Conservation (phyloP, 1,284 basidiomycete species). For the Xerocomus cyaneibrunnescens region DNA sequence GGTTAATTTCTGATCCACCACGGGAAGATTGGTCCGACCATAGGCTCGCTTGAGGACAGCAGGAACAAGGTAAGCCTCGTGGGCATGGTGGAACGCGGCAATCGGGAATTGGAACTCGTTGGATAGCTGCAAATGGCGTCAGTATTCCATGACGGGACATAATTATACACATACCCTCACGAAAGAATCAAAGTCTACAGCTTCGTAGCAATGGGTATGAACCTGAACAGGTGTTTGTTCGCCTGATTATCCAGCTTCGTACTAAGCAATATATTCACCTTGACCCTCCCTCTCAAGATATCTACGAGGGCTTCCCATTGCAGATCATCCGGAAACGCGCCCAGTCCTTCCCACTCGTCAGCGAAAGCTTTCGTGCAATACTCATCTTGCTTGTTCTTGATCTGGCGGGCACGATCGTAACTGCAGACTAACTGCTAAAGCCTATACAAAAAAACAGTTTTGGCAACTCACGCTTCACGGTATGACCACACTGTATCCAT, state of each 20-base stretch:
- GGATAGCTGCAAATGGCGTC: constrained; percentile 46
- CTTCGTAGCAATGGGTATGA: constrained; percentile 71
- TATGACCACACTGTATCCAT: constrained; percentile 61
- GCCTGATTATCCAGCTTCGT: neutral
- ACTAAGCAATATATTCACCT: constrained; percentile 41
- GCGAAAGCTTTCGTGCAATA: constrained; percentile 58
- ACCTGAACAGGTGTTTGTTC: constrained; percentile 16
- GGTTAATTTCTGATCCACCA: constrained; percentile 3
- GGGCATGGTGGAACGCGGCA: constrained; percentile 85
- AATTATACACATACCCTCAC: constrained; percentile 49
- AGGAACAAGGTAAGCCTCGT: constrained; percentile 84
- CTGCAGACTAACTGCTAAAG: constrained; percentile 35
- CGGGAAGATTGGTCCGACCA: constrained; percentile 45
- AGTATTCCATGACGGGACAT: neutral
- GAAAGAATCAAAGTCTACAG: constrained; percentile 74
- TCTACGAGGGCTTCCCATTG: constrained; percentile 84
- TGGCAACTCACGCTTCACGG: constrained; percentile 40
- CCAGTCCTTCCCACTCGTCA: constrained; percentile 58
- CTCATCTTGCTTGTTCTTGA: constrained; percentile 71
- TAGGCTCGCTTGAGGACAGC: constrained; percentile 74
- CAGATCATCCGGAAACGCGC: constrained; percentile 70
- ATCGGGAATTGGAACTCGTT: constrained; percentile 82
- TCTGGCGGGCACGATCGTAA: constrained; percentile 40
- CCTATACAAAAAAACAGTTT: neutral
- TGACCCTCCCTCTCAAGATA: constrained; percentile 74